phyloP scores from a whole-genome alignment of 768 basidiomycete species.

The Boletus vermiculosoides region DNA sequence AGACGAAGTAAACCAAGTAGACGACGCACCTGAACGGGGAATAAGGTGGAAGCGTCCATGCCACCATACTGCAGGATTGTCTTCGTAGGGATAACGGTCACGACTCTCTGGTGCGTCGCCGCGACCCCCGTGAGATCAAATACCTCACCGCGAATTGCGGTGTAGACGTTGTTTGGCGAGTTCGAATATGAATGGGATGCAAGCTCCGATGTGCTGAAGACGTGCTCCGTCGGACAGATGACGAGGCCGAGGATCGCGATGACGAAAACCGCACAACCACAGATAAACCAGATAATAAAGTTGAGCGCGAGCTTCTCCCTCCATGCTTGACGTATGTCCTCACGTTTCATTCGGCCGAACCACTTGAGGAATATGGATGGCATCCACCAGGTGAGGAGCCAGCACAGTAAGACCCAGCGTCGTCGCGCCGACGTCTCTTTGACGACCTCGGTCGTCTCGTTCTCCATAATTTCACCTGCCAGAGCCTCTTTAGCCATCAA shows the following conservation, averaged over 20 bases:
- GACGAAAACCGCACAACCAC: conserved; percentile 86
- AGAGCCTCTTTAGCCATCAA: conserved; percentile 78
- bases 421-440: conserved; percentile 79
- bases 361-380: conserved; percentile 68
- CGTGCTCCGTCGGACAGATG: conserved; percentile 94
- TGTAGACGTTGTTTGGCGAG: conserved; percentile 73
- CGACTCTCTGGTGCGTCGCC: conserved; percentile 60
- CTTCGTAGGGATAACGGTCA: conserved; percentile 74
- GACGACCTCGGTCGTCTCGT: conserved; percentile 84
- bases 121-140: conserved; percentile 80
- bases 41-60: conserved; percentile 64
- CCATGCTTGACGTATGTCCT: conserved; percentile 96
- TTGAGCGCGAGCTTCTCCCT: conserved; percentile 95
- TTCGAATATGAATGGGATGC: conserved; percentile 61
- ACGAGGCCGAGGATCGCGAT: conserved; percentile 83
- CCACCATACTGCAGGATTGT: conserved; percentile 84
- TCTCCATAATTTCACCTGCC: conserved; percentile 81
- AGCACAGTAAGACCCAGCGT: conserved; percentile 85
- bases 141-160: conserved; percentile 88
- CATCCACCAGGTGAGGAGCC: conserved; percentile 91
- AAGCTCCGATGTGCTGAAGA: conserved; percentile 80
- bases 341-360: conserved; percentile 89
- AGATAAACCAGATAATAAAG: conserved; percentile 93
- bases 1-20: background rate
- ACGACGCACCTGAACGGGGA: conserved; percentile 84